Conservation (phyloP, 169 alveolate genomes). For the Cystoisospora suis region DNA sequence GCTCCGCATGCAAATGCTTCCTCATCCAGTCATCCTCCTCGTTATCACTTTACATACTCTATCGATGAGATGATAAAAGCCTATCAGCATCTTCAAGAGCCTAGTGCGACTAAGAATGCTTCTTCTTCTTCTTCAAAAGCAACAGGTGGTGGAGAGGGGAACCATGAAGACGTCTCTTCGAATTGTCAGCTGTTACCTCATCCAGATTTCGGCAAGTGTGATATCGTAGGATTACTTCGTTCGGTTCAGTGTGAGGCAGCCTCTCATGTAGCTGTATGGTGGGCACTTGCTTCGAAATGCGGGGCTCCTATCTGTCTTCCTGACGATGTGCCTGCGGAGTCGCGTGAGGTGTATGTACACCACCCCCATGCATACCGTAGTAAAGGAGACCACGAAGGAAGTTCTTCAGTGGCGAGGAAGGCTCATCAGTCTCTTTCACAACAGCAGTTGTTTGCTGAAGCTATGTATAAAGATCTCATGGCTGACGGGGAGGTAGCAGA, state of each 20-base stretch:
- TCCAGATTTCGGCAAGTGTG: constrained; percentile 5
- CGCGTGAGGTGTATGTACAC: too few species aligned
- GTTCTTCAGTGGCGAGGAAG: too few species aligned
- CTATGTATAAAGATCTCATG: too few species aligned
- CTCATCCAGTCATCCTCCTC: too few species aligned
- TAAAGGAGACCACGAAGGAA: too few species aligned
- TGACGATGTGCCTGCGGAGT: too few species aligned
- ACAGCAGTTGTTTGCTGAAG: too few species aligned
- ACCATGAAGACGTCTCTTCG: not conserved
- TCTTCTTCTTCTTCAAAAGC: not conserved
- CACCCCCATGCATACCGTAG: too few species aligned
- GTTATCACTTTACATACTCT: not conserved
- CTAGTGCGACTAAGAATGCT: not conserved
- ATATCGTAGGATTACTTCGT: constrained; percentile 54
- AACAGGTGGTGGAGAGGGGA: not conserved
- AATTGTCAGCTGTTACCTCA: not conserved
- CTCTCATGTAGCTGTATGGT: constrained; percentile 55
- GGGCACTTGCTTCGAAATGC: constrained; percentile 49
- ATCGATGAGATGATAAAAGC: constrained; percentile 17
- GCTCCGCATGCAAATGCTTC: too few species aligned
- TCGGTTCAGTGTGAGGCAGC: constrained; percentile 50
- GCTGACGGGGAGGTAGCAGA: too few species aligned
- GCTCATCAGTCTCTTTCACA: too few species aligned
- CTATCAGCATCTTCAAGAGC: constrained; percentile 28
- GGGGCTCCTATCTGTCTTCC: constrained; percentile 24